phyloP scores from a whole-genome alignment of 108 stramenopile species.

The Cyclostephanos invisitatus region DNA sequence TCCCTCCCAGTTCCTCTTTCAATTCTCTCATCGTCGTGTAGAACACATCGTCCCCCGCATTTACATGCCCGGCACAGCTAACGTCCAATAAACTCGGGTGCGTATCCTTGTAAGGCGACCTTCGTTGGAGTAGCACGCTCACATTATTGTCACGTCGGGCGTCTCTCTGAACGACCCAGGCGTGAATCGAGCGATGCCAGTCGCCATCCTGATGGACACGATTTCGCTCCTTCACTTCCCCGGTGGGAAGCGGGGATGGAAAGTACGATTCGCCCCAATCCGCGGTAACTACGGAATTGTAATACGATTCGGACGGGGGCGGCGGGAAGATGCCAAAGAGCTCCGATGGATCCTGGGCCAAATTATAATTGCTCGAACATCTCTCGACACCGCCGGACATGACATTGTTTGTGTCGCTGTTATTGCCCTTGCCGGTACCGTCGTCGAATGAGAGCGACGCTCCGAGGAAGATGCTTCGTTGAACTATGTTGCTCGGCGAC shows the following conservation, averaged over 20 bases:
- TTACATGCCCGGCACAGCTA: conserved; percentile 48
- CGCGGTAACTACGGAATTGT: conserved; percentile 29
- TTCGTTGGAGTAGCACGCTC: conserved; percentile 40
- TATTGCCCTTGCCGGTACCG: background rate
- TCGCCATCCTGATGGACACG: conserved; percentile 41
- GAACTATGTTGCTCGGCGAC: background rate
- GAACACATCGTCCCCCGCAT: conserved; percentile 41
- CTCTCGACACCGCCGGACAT: conserved; percentile 1
- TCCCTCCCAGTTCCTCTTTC: conserved; percentile 45
- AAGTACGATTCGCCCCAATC: conserved; percentile 40
- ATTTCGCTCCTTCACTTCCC: conserved; percentile 32
- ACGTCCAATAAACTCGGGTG: conserved; percentile 48
- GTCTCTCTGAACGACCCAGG: conserved; percentile 36
- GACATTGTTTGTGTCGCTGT: background rate
- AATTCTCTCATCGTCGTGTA: conserved; percentile 38
- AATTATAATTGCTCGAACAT: conserved; percentile 28
- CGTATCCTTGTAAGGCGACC: conserved; percentile 49
- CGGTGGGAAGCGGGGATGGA: conserved; percentile 39
- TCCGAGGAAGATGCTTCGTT: too few relatives aligned
- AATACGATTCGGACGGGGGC: conserved; percentile 24
- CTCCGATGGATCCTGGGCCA: conserved; percentile 37
- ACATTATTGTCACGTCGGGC: conserved; percentile 4
- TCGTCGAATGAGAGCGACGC: too few relatives aligned
- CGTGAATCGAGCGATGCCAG: conserved; percentile 49
- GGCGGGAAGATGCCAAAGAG: conserved; percentile 44